Evolutionary conservation across 352 stramenopile species (phyloP).

Genomic region (Phytophthora pisi): DNA sequence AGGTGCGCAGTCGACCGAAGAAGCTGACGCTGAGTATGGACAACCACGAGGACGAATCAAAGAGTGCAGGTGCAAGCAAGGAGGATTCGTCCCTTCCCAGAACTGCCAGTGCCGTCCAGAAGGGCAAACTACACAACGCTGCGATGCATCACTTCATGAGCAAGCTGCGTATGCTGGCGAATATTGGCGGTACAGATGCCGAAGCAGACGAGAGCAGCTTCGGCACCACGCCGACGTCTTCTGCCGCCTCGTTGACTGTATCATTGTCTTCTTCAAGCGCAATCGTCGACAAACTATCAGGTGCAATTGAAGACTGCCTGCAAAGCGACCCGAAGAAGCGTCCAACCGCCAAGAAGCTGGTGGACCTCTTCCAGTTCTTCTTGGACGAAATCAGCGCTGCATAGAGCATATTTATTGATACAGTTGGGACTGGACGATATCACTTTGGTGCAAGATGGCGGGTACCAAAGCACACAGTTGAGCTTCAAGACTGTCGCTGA

Average conservation of each 20-base stretch:
- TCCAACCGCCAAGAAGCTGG: conserved; percentile 58
- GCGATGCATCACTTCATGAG: conserved; percentile 57
- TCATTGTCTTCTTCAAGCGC: conserved; percentile 39
- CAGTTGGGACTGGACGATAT: conserved; percentile 19
- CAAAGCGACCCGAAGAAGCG: conserved; percentile 62
- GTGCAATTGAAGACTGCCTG: conserved; percentile 60
- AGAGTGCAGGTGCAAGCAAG: conserved; percentile 9
- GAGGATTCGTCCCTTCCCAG: conserved; percentile 20
- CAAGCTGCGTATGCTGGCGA: conserved; percentile 49
- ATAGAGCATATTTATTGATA: conserved; percentile 29
- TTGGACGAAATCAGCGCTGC: conserved; percentile 38
- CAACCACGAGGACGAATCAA: conserved; percentile 18
- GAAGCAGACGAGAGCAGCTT: conserved; percentile 52
- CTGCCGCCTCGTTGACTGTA: conserved; percentile 35
- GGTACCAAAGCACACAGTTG: conserved; percentile 7
- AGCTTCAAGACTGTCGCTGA: conserved; percentile 16
- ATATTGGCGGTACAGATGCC: conserved; percentile 28
- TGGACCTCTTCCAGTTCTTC: conserved; percentile 53
- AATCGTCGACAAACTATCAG: conserved; percentile 52
- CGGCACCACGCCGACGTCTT: conserved; percentile 48
- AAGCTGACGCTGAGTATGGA: conserved; percentile 26
- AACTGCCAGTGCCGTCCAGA: conserved; percentile 30
- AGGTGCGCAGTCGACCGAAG: conserved; percentile 17
- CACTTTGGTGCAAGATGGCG: not conserved
- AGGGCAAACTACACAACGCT: conserved; percentile 42